A percentile compares a stretch with the other conserved stretches of the same genome.
phyloP scores from a whole-genome alignment of 108 stramenopile species.

The Cyclotella sp. region DNA sequence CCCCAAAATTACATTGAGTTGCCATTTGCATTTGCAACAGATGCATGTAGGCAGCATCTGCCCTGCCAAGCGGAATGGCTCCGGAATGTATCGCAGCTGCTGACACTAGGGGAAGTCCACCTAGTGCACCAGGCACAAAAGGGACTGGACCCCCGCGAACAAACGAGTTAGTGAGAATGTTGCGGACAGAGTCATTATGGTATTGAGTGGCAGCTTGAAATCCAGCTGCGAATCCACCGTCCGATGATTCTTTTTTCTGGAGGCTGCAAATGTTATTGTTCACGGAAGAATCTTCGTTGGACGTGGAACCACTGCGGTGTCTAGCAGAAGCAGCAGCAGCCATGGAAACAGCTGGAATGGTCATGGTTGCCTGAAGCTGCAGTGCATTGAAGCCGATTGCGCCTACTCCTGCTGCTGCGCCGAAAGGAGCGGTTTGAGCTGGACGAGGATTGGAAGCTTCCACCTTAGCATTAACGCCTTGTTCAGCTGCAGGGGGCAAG shows the following conservation, averaged over 20 bases:
- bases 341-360: background rate
- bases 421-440: too few species aligned
- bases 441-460: too few species aligned
- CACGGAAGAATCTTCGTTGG: too few species aligned
- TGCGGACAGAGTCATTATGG: background rate
- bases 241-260: background rate
- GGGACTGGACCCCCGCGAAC: background rate
- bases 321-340: constrained; percentile 1
- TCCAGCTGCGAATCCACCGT: background rate
- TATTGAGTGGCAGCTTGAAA: constrained; percentile 1
- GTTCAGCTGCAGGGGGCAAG: background rate
- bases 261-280: too few species aligned
- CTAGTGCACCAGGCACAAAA: background rate
- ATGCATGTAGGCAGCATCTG: constrained; percentile 5
- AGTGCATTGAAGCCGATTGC: too few species aligned
- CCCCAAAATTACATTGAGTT: background rate
- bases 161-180: background rate
- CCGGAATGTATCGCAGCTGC: background rate
- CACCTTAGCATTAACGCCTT: too few species aligned
- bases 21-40: constrained; percentile 11
- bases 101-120: background rate
- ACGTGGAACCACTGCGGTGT: too few species aligned
- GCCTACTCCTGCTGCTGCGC: too few species aligned
- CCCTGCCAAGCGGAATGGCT: background rate
- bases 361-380: background rate